Base-by-base conservation (phyloP, 2,329 filamentous ascomycete genomes). In the Colletotrichum agaves region DNA sequence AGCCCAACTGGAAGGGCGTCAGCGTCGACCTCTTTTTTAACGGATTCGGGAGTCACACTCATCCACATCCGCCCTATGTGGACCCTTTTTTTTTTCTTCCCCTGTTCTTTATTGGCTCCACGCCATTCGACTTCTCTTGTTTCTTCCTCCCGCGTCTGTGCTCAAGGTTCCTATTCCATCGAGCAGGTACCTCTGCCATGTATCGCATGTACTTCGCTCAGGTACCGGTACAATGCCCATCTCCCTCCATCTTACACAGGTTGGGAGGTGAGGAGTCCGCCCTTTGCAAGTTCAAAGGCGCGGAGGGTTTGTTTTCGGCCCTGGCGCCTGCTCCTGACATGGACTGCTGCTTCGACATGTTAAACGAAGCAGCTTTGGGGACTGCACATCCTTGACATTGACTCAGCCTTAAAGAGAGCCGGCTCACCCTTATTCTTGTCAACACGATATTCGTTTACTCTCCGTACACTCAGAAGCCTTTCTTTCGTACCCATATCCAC, bases 171-270 rank as follows among this genome's bases (percentile, higher is more conserved):
- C 8, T 27, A 21, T 15, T 37, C 21, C 12, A 35, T 47, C 33
- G 7, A 39, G 21, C 37, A 39, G 31, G 60, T 67, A 64, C 60
- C 19, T 58, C 53, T 10, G 35, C 37, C 10, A 58, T 43, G 44
- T 53, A 58, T 43, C 63, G 11, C 44, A 61, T 17, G 68, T 62
- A 70, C 68, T 46, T 58, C 19, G 5, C n/a, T 19, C 44, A 62
- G 46, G 68, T 70, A 69, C 68, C 61, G 65, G 68, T 70, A 70
- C 68, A 44, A 64, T 47, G 49, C 43, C 56, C 61, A 52, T 50
- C 44, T 61, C 62, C 56, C 37, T 69, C 66, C 55, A 37, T 56
- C 55, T 57, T 49, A 66, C 50, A 41, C 56, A 31, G 59, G 52
- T 50, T 61, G 46, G 47, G 12, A 46, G 57, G 49, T 60, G 56